These are phyloP conservation scores for Ocimum tenuiflorum DNA, from an alignment of 257 asterid species.

Conservation along the genomic window DNA sequence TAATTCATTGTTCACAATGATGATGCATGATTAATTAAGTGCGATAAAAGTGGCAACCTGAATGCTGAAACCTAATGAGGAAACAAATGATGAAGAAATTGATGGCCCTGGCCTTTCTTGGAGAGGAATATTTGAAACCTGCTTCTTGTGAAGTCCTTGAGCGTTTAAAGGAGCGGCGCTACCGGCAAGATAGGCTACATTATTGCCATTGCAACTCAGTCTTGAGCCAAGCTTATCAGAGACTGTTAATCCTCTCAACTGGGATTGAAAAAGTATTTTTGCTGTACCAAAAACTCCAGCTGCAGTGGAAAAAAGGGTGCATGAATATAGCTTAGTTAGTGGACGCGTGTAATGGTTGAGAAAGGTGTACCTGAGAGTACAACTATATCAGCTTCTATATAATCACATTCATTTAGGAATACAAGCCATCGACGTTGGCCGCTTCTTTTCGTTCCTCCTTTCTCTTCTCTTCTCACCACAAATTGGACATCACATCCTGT, in stretches of 20 bases:
- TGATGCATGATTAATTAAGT: not conserved
- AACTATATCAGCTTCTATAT: slow-evolving; percentile 36
- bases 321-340: not conserved
- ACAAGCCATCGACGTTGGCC: slow-evolving; percentile 38
- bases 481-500: slow-evolving; percentile 49
- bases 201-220: slow-evolving; percentile 52
- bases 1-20: not conserved
- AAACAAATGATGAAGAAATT: slow-evolving; percentile 46
- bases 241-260: slow-evolving; percentile 38
- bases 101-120: slow-evolving; percentile 56
- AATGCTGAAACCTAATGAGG: slow-evolving; percentile 52
- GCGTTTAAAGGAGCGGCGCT: slow-evolving; percentile 45
- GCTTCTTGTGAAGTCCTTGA: slow-evolving; percentile 30
- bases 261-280: slow-evolving; percentile 44
- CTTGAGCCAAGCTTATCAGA: slow-evolving; percentile 44
- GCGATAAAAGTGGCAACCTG: slow-evolving; percentile 28
- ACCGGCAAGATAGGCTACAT: slow-evolving; percentile 41
- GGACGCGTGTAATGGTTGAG: not conserved
- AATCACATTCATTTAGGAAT: slow-evolving; percentile 38
- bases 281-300: slow-evolving; percentile 61
- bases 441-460: not conserved
- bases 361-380: slow-evolving; percentile 39
- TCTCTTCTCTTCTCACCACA: slow-evolving; percentile 28
- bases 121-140: slow-evolving; percentile 27
- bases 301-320: slow-evolving; percentile 8